Percentiles rank a stretch among this genome's conserved stretches.
These are phyloP conservation scores for Podospora pseudocomata DNA, from an alignment of 495 filamentous ascomycete species.

Conservation along the genomic window DNA sequence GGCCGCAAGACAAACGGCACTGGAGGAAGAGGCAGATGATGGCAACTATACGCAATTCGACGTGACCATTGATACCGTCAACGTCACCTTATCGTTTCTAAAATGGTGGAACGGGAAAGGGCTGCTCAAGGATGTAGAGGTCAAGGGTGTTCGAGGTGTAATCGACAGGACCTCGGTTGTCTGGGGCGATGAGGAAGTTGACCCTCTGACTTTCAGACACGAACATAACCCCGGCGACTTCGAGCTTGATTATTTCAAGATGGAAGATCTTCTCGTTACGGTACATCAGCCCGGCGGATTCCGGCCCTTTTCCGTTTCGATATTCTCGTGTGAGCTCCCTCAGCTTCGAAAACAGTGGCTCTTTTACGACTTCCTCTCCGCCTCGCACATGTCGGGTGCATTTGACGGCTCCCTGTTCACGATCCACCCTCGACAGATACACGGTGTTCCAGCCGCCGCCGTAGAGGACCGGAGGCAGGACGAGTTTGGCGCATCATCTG, in stretches of 20 bases:
- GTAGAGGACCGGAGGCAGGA: conserved; percentile 46
- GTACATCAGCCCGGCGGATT: conserved; percentile 87
- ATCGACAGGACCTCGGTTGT: conserved; percentile 80
- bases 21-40: conserved; percentile 67
- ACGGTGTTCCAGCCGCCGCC: conserved; percentile 50
- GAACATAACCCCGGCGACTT: conserved; percentile 91
- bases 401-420: conserved; percentile 96
- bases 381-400: conserved; percentile 92
- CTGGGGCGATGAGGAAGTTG: conserved; percentile 65
- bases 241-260: conserved; percentile 91
- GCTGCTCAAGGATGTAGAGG: conserved; percentile 82
- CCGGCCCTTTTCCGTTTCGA: conserved; percentile 88
- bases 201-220: conserved; percentile 83
- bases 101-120: conserved; percentile 99
- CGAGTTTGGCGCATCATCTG: conserved; percentile 41
- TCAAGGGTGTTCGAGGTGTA: conserved; percentile 94
- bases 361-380: conserved; percentile 94
- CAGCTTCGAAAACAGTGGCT: conserved; percentile 93
- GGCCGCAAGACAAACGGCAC: conserved; percentile 58
- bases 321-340: conserved; percentile 91
- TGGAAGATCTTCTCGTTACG: conserved; percentile 89
- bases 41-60: conserved; percentile 98
- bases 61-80: conserved; percentile 87
- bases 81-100: conserved; percentile 93
- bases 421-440: conserved; percentile 88